phyloP scores from a whole-genome alignment of 345 rosid species.

The Eucalyptus decipiens region DNA sequence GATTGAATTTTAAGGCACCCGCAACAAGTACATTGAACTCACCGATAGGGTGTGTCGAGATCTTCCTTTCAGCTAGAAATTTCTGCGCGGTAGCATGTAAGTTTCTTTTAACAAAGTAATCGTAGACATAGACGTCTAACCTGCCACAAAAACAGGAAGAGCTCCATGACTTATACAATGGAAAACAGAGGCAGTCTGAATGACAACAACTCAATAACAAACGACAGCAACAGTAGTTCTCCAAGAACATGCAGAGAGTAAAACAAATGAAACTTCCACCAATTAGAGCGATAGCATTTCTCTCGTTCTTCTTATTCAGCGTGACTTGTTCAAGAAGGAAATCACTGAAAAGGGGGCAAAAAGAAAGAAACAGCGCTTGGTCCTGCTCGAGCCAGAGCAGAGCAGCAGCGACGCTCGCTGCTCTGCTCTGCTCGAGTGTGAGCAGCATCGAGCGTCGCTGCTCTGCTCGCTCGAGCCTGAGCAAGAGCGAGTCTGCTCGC shows the following conservation, averaged over 20 bases:
- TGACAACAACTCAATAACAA: not conserved
- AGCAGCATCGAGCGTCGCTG: too few species aligned
- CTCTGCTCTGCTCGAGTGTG: too few species aligned
- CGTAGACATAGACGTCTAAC: slow-evolving; percentile 62
- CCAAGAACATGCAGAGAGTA: not conserved
- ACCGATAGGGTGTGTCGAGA: slow-evolving; percentile 53
- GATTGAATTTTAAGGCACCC: not conserved
- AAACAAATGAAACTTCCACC: not conserved
- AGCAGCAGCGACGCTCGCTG: too few species aligned
- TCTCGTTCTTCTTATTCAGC: not conserved
- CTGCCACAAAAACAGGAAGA: slow-evolving; percentile 7
- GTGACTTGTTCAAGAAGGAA: not conserved
- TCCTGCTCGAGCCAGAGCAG: too few species aligned
- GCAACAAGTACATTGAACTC: not conserved
- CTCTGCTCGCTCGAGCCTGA: too few species aligned
- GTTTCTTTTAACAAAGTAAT: slow-evolving; percentile 57
- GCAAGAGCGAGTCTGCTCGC: too few species aligned
- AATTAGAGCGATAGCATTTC: not conserved
- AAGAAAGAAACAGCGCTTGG: not conserved
- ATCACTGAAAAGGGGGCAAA: not conserved
- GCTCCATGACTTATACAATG: not conserved
- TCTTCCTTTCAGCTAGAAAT: slow-evolving; percentile 55
- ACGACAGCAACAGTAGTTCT: not conserved
- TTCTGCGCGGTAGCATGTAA: slow-evolving; percentile 45
- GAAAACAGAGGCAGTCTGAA: not conserved